phyloP scores from a whole-genome alignment of 495 filamentous ascomycete genomes.

The Aspergillus hancockii region DNA sequence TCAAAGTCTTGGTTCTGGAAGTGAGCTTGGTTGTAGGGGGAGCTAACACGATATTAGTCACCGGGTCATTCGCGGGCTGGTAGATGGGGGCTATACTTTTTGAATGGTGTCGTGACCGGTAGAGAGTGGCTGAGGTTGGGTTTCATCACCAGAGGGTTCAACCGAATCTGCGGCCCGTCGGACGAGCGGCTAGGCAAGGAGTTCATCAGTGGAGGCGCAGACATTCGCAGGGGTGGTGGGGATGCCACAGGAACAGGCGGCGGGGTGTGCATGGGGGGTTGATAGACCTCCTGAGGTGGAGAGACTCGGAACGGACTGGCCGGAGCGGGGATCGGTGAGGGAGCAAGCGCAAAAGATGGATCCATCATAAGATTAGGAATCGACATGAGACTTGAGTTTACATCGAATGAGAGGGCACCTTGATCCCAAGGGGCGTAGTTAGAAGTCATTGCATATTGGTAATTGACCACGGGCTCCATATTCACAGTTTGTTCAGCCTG shows the following conservation, averaged over 20 bases:
- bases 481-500: conserved; percentile 57
- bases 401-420: conserved; percentile 49
- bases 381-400: conserved; percentile 53
- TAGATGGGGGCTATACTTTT: conserved; percentile 35
- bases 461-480: conserved; percentile 48
- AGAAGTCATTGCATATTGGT: conserved; percentile 46
- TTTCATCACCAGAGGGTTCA: conserved; percentile 53
- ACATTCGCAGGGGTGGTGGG: conserved; percentile 31
- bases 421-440: conserved; percentile 44
- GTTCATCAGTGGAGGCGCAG: conserved; percentile 40
- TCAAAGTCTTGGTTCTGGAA: conserved; percentile 85
- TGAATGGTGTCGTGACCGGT: conserved; percentile 46
- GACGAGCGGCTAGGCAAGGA: conserved; percentile 39
- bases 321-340: conserved; percentile 49
- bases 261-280: conserved; percentile 36
- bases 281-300: conserved; percentile 42
- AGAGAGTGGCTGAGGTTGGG: conserved; percentile 46
- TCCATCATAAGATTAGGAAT: conserved; percentile 50
- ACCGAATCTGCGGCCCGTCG: conserved; percentile 45
- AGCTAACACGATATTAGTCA: conserved; percentile 53
- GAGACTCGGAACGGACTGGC: conserved; percentile 48
- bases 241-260: conserved; percentile 37
- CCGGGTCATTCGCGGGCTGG: conserved; percentile 21
- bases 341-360: conserved; percentile 36
- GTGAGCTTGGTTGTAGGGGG: conserved; percentile 79